These are phyloP conservation scores for Trichoderma harzianum DNA, from an alignment of 2,329 filamentous ascomycete genomes.

Conservation along the genomic window DNA sequence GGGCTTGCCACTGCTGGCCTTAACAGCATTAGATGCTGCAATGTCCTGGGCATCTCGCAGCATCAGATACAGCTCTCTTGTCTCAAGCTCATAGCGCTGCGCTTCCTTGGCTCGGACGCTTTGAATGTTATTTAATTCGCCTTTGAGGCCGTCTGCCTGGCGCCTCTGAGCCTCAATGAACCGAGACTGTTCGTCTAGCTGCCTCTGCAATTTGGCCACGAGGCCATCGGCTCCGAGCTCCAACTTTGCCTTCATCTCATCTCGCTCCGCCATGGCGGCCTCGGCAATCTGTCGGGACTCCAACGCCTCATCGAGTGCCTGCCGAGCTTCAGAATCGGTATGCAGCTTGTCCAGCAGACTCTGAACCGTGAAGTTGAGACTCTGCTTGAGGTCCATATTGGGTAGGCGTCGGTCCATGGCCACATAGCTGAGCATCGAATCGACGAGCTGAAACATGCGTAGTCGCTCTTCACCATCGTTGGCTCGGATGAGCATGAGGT, in stretches of 20 bases:
- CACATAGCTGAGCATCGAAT: constrained; percentile 98
- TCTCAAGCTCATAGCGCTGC: constrained; percentile 93
- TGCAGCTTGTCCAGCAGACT: constrained; percentile 92
- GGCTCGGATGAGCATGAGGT: constrained; percentile 87
- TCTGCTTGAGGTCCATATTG: constrained; percentile 97
- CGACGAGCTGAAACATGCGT: constrained; percentile 95
- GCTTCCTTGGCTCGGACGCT: constrained; percentile 83
- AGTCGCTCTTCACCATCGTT: constrained; percentile 89
- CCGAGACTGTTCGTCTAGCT: constrained; percentile 86
- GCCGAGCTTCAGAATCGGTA: constrained; percentile 90
- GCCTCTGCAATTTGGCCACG: constrained; percentile 87
- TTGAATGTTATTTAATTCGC: constrained; percentile 83
- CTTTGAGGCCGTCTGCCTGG: constrained; percentile 83
- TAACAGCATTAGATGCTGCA: constrained; percentile 75
- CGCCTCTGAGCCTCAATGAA: constrained; percentile 86
- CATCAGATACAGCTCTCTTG: constrained; percentile 96
- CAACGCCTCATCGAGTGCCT: constrained; percentile 85
- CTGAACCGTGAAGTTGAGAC: constrained; percentile 95
- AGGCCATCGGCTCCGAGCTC: constrained; percentile 91
- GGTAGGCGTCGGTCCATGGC: constrained; percentile 95
- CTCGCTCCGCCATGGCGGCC: constrained; percentile 90
- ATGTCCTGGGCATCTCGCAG: constrained; percentile 95
- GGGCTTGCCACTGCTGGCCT: constrained; percentile 48
- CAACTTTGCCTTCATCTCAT: constrained; percentile 86
- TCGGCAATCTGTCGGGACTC: constrained; percentile 92